These are phyloP conservation scores for Monilinia vaccinii-corymbosi DNA, from an alignment of 2,329 filamentous ascomycete species.

Conservation along the genomic window DNA sequence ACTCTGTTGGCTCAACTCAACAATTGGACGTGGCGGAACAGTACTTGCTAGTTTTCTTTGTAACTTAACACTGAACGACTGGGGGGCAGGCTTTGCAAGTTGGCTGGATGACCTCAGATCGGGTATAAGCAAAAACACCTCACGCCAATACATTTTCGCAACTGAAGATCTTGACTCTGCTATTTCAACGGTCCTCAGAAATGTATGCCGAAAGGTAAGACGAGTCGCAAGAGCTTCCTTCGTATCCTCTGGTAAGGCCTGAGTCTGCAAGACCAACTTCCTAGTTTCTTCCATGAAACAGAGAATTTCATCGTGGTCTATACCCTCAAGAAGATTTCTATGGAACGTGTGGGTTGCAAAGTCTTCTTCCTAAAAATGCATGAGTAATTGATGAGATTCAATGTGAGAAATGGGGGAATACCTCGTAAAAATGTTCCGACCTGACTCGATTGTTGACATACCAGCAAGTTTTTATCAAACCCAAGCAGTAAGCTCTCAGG, in stretches of 20 bases:
- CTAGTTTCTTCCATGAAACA: conserved; percentile 30
- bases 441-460: conserved; percentile 70
- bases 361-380: conserved; percentile 69
- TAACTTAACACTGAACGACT: conserved; percentile 83
- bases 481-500: conserved; percentile 78
- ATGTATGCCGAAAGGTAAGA: conserved; percentile 55
- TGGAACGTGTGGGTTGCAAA: conserved; percentile 91
- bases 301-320: conserved; percentile 38
- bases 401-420: conserved; percentile 31
- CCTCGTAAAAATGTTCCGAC: conserved; percentile 85
- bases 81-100: conserved; percentile 56
- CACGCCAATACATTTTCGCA: conserved; percentile 35
- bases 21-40: conserved; percentile 84
- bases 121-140: conserved; percentile 38
- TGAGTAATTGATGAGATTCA: neutral
- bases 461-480: conserved; percentile 72
- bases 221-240: conserved; percentile 52
- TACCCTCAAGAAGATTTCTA: conserved; percentile 59
- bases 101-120: conserved; percentile 49
- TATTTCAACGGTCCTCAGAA: conserved; percentile 45
- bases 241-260: conserved; percentile 28
- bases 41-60: conserved; percentile 90
- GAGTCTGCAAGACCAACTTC: conserved; percentile 16
- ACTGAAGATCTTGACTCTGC: conserved; percentile 39
- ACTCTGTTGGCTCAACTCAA: conserved; percentile 64